Evolutionary conservation across 2,329 filamentous ascomycete species (phyloP), one percentile per base, ranked within the genome.

Genomic region (Thielaviopsis musarum): DNA sequence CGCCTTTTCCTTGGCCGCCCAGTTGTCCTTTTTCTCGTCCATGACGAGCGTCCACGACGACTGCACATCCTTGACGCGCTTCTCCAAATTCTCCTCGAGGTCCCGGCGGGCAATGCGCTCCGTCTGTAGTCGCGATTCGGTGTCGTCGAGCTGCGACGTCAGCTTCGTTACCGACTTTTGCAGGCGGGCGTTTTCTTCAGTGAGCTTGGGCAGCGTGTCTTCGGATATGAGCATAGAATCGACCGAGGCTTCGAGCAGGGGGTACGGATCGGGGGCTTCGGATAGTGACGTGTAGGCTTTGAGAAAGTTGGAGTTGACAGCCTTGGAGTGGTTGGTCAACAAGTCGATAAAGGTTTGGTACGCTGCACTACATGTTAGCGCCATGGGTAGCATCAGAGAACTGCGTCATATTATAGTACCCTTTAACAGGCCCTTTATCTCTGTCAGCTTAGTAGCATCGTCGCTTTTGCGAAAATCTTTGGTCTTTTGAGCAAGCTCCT

Each of bases 321-420:
- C 82, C 72, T 98, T 98, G 65, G 90, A 93, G 71, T 97, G 91
- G 70, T 91, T 96, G 21, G 93, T 94, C 62, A 98, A 79, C 61
- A 95, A 83, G 69, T 98, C 93, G 70, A 98, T 96, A 69, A 97
- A 98, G 57, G 85, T 87, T 73, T 98, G 93, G 75, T 98, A 98
- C 56, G 91, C 90, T 91, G 70, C 63, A 41, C 15, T 49, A 41
- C n/a, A 21, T 49, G 38, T 56, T 60, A 60, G 58, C n/a, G 51
- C 5, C 0, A 15, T 22, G n/a, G 24, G 13, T 19, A 5, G n/a
- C 3, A 48, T 13, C 24, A 26, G 24, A 26, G 6, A 3, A 15
- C 54, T 34, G 21, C 6, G 28, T 15, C 19, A 34, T 4, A 19
- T 17, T 22, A 28, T 6, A 41, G 26, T 19, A 41, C 88, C 84